phyloP scores from a whole-genome alignment of 139 green algal species.

The Picochlorum sp. region DNA sequence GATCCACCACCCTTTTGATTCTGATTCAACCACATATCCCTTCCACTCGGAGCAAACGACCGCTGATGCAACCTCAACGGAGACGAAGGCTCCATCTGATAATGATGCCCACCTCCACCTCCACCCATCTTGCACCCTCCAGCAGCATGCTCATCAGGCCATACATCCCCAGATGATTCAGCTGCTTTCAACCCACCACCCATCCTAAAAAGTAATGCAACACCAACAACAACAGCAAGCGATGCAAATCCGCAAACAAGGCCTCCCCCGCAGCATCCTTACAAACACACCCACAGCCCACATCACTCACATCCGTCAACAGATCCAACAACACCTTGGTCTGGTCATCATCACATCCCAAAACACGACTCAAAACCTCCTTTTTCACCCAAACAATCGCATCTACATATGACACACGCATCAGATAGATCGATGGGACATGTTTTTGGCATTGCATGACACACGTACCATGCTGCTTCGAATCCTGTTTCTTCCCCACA shows the following conservation, averaged over 20 bases:
- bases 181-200: no score
- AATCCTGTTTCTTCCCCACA: no score
- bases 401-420: no score
- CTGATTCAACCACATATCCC: conserved; percentile 1
- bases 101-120: neutral
- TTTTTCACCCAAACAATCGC: neutral
- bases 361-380: neutral
- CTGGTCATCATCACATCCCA: neutral
- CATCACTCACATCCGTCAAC: neutral
- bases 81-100: conserved; percentile 18
- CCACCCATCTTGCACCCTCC: no score
- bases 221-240: conserved; percentile 61
- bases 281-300: neutral
- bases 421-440: no score
- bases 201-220: conserved; percentile 47
- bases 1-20: no score
- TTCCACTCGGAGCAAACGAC: no score
- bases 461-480: no score
- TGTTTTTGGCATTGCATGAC: no score
- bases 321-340: neutral
- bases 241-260: conserved; percentile 36
- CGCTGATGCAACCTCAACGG: conserved; percentile 15
- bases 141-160: conserved; percentile 34
- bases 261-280: neutral
- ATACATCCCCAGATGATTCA: conserved; percentile 42